A percentile compares a stretch with the other conserved stretches of the same genome.
Evolutionary conservation across 73 alveolate genomes (phyloP).

Genomic region (Tetrahymena elliotti): DNA sequence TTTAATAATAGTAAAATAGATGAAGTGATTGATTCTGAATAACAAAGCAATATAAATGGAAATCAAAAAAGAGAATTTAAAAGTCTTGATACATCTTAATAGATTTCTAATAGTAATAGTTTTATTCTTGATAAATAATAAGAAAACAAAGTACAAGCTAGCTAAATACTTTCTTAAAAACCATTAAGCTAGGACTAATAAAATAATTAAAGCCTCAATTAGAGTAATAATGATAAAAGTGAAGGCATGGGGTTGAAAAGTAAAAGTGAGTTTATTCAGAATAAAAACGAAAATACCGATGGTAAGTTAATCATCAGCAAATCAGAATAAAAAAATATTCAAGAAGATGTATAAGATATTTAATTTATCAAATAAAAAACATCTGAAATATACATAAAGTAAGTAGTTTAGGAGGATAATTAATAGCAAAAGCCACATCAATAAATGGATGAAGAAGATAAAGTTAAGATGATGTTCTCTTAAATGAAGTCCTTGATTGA

Average conservation of each 20-base stretch:
- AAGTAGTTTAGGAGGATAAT: not conserved
- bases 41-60: not conserved
- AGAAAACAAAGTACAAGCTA: not conserved
- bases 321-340: not conserved
- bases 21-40: not conserved
- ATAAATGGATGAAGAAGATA: not conserved
- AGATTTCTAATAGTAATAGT: not conserved
- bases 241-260: not conserved
- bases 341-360: not conserved
- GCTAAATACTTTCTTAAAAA: not conserved
- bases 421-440: not conserved
- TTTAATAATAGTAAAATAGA: not conserved
- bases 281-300: not conserved
- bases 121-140: not conserved
- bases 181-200: not conserved
- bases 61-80: not conserved
- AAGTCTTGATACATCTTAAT: not conserved
- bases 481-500: not conserved
- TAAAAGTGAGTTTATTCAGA: not conserved
- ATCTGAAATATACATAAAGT: not conserved
- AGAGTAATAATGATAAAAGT: not conserved
- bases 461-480: not conserved
- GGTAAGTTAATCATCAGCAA: not conserved
- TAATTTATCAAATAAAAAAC: no score
- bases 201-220: not conserved